Evolutionary conservation across 192 early-diverging fungal genomes (phyloP).

Genomic region (Coemansia sp.): DNA sequence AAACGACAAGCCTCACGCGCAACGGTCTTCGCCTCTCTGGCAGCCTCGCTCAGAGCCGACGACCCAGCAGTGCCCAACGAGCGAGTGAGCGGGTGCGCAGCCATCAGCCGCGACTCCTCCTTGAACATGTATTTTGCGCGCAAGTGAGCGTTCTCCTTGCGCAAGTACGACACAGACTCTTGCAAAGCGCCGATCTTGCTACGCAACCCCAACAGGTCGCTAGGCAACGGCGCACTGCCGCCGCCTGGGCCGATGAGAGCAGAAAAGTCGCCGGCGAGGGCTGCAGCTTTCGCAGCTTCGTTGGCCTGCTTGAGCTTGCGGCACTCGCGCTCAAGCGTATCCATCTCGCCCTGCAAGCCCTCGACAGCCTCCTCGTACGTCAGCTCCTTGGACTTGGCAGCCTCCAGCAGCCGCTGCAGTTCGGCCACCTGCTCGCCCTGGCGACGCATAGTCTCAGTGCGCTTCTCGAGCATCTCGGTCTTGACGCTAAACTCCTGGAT

Average conservation of each 20-base stretch:
- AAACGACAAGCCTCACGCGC: slow-evolving; percentile 42
- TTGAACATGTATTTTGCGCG: slow-evolving; percentile 60
- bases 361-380: slow-evolving; percentile 78
- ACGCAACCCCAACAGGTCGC: slow-evolving; percentile 63
- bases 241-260: slow-evolving; percentile 12
- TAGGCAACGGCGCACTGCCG: slow-evolving; percentile 24
- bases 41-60: slow-evolving; percentile 19
- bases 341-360: slow-evolving; percentile 70
- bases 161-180: slow-evolving; percentile 74
- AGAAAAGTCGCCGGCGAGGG: slow-evolving; percentile 18
- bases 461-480: slow-evolving; percentile 83
- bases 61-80: background rate
- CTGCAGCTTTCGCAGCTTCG: slow-evolving; percentile 25
- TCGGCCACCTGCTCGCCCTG: slow-evolving; percentile 66
- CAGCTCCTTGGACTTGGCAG: slow-evolving; percentile 63
- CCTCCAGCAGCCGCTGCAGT: slow-evolving; percentile 65
- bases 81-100: slow-evolving; percentile 7
- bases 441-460: slow-evolving; percentile 69
- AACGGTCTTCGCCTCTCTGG: slow-evolving; percentile 28
- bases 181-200: slow-evolving; percentile 60
- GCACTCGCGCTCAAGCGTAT: slow-evolving; percentile 71
- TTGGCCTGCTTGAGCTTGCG: slow-evolving; percentile 57
- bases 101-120: slow-evolving; percentile 14
- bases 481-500: slow-evolving; percentile 77
- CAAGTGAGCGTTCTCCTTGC: slow-evolving; percentile 82